Evolutionary conservation across 208 protist species (phyloP).

Genomic region (Leptomonas pyrrhocoris): DNA sequence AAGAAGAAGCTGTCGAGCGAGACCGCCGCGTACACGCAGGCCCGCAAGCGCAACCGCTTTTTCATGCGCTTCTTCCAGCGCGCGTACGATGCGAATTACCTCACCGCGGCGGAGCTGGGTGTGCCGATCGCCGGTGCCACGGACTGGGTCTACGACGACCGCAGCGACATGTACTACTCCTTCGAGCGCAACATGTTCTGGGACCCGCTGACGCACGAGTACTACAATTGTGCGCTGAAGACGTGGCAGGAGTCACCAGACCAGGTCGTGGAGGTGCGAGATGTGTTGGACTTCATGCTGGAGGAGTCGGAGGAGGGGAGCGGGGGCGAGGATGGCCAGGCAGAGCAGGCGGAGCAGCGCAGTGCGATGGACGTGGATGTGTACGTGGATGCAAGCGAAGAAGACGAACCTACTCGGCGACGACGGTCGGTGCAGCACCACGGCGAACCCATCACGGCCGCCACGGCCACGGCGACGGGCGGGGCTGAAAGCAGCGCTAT

Average conservation of each 20-base stretch:
- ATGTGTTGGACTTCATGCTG: slow-evolving; percentile 28
- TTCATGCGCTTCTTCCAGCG: slow-evolving; percentile 39
- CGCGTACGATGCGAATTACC: slow-evolving; percentile 43
- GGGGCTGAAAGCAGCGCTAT: not conserved
- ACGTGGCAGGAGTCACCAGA: slow-evolving; percentile 73
- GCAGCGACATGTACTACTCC: slow-evolving; percentile 85
- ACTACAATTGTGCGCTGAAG: slow-evolving; percentile 69
- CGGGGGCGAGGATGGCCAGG: not conserved
- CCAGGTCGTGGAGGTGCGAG: slow-evolving; percentile 41
- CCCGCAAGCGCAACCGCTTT: slow-evolving; percentile 13
- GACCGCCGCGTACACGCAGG: slow-evolving; percentile 5
- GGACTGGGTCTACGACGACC: slow-evolving; percentile 86
- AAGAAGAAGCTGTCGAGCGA: not conserved
- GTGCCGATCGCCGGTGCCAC: slow-evolving; percentile 65
- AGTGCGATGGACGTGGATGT: not conserved
- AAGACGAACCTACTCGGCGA: not conserved
- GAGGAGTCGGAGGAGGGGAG: slow-evolving; percentile 1
- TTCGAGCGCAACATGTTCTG: slow-evolving; percentile 80
- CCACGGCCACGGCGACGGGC: not conserved
- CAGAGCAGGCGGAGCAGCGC: not conserved
- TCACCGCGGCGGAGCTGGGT: slow-evolving; percentile 78
- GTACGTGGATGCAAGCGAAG: not conserved
- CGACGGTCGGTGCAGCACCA: not conserved
- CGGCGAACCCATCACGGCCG: not conserved
- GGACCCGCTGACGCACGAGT: slow-evolving; percentile 73